These are phyloP conservation scores for Xylariomycetidae sp. DNA, from an alignment of 2,329 filamentous ascomycete species.

Conservation along the genomic window DNA sequence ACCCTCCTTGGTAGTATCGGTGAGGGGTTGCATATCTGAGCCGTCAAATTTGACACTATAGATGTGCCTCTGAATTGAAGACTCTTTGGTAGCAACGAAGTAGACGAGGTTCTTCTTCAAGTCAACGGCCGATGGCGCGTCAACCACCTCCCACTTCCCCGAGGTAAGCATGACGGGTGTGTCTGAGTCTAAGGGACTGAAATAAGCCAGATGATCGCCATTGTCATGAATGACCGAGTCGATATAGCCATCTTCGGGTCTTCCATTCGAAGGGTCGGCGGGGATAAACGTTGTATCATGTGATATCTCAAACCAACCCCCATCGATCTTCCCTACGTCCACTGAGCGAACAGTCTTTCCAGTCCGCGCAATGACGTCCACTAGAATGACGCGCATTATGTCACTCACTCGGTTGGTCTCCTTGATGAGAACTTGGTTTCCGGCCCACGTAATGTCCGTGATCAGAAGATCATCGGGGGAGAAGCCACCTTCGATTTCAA, in stretches of 20 bases:
- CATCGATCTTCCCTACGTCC: constrained; percentile 80
- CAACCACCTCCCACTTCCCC: constrained; percentile 87
- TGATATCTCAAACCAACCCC: constrained; percentile 95
- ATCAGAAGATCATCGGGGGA: constrained; percentile 79
- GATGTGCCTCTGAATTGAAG: constrained; percentile 83
- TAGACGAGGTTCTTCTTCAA: constrained; percentile 84
- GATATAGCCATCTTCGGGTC: constrained; percentile 82
- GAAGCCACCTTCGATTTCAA: constrained; percentile 75
- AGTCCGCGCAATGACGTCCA: constrained; percentile 69
- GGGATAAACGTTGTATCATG: constrained; percentile 83
- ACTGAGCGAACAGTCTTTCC: constrained; percentile 76
- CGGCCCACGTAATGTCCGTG: constrained; percentile 89
- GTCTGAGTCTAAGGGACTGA: constrained; percentile 77
- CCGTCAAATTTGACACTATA: constrained; percentile 87
- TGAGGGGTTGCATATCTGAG: constrained; percentile 66
- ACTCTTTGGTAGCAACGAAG: constrained; percentile 81
- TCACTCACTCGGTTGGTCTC: constrained; percentile 95
- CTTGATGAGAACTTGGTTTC: constrained; percentile 77
- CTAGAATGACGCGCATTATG: constrained; percentile 77
- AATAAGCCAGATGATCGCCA: constrained; percentile 90
- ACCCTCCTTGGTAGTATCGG: constrained; percentile 66
- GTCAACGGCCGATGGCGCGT: constrained; percentile 80
- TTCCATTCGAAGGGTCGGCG: constrained; percentile 70
- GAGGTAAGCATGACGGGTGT: constrained; percentile 82
- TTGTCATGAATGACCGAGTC: constrained; percentile 84